Base-by-base conservation (phyloP, 805 yeast species). In the Yarrowia bubula region DNA sequence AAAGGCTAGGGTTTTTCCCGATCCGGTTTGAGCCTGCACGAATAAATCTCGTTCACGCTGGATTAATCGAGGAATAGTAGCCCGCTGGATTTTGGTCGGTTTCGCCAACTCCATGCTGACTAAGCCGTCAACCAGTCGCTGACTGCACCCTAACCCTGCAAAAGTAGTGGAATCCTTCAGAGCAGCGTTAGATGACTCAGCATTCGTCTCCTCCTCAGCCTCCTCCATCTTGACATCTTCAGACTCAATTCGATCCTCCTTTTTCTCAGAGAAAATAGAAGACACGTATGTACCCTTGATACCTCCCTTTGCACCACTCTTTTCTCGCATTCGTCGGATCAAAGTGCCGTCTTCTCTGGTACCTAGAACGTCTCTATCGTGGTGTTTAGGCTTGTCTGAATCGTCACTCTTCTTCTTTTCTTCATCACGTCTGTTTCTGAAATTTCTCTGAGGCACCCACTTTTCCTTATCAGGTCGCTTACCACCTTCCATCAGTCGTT, bases 21-120 rank as follows among this genome's bases (percentile, higher is more conserved):
- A 92, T 63, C 99, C 99, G 0, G 99, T 95, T 76, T 96, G 98
- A 0, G 99, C 97, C 73, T 92, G 96, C 53, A 95, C 89, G 69
- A 95, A 89, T 65, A 92, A 77, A 75, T 95, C 99, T 37, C 79
- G 76, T 18, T 81, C 77, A 8, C 73, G 70, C 13, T 75, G 70
- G 7, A 83, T 69, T 33, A 86, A 74, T 61, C 80, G 79, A 18
- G 98, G 97, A 9, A 92, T 79, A 0, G 89, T 95, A 6, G 88
- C 77, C 68, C 90, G 82, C 76, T 95, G 99, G 69, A 95, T 90
- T 70, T 84, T 85, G 0, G 99, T 96, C 1, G 99, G 99, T 4
- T 73, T 68, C 3, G 64, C 66, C 44, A 79, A 67, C 35, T 78
- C 73, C 78, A 90, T 78, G 64, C 81, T 82, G 7, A 83, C 84